phyloP scores from a whole-genome alignment of 164 flowering plant genomes.

The Buxus sempervirens region DNA sequence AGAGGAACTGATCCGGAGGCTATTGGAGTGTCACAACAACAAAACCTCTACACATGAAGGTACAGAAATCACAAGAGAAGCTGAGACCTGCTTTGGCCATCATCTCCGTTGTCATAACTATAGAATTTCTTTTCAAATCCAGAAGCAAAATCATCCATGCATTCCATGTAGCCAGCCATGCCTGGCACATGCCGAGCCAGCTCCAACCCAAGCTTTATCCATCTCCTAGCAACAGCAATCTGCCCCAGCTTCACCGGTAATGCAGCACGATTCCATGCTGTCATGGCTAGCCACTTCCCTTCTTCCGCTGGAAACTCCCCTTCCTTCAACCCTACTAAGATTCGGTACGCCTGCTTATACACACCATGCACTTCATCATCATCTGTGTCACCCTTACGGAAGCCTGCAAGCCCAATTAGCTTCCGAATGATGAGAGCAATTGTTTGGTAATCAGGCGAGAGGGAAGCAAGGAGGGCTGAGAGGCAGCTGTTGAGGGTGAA shows the following conservation, averaged over 20 bases:
- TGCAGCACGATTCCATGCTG: constrained; percentile 91
- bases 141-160: constrained; percentile 70
- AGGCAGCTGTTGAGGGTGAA: constrained; percentile 28
- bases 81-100: constrained; percentile 3
- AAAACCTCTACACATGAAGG: no score
- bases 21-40: no score
- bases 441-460: constrained; percentile 26
- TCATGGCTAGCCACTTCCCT: constrained; percentile 83
- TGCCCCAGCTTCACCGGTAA: constrained; percentile 60
- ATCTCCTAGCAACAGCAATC: constrained; percentile 52
- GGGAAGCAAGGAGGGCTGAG: constrained; percentile 20
- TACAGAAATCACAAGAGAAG: not conserved
- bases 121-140: constrained; percentile 39
- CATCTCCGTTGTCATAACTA: constrained; percentile 6
- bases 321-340: constrained; percentile 80
- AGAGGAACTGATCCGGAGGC: no score
- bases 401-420: constrained; percentile 20
- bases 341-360: constrained; percentile 72
- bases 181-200: constrained; percentile 55
- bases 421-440: constrained; percentile 27
- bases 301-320: constrained; percentile 83
- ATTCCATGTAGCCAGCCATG: constrained; percentile 50
- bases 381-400: constrained; percentile 17
- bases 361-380: constrained; percentile 56
- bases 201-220: constrained; percentile 81